phyloP scores from a whole-genome alignment of 352 stramenopile species.

The Globisporangium apiculatum region DNA sequence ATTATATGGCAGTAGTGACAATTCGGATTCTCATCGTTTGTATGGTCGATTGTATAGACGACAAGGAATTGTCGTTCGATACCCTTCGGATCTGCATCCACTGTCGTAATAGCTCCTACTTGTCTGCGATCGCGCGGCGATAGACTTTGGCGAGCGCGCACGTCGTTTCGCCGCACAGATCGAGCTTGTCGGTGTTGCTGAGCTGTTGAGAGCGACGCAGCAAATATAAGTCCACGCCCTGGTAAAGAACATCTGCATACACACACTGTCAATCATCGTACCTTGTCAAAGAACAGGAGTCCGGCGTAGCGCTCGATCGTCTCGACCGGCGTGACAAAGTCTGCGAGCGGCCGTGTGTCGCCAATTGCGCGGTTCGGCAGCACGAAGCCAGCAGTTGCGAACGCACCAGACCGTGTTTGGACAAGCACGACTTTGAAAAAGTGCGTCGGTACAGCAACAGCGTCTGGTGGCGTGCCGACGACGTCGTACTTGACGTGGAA shows the following conservation, averaged over 20 bases:
- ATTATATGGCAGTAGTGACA: too few species aligned
- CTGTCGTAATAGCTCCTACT: neutral
- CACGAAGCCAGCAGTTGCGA: constrained; percentile 90
- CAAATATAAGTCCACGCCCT: neutral
- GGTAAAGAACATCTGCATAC: too few species aligned
- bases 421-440: constrained; percentile 95
- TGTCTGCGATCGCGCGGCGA: constrained; percentile 22
- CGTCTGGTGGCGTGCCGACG: constrained; percentile 80
- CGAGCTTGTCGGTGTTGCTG: constrained; percentile 29
- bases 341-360: constrained; percentile 60
- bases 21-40: too few species aligned
- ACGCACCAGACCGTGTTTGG: constrained; percentile 32
- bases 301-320: constrained; percentile 91
- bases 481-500: constrained; percentile 69
- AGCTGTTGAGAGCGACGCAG: constrained; percentile 22
- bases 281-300: constrained; percentile 91
- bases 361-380: constrained; percentile 87
- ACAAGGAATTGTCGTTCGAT: neutral
- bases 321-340: constrained; percentile 87
- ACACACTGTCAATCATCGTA: constrained; percentile 6
- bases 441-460: constrained; percentile 91
- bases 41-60: too few species aligned
- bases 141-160: constrained; percentile 46
- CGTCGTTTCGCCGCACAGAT: constrained; percentile 64
- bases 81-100: too few species aligned